phyloP scores from a whole-genome alignment of 139 green algal species.

The Tetratostichococcus sp. region DNA sequence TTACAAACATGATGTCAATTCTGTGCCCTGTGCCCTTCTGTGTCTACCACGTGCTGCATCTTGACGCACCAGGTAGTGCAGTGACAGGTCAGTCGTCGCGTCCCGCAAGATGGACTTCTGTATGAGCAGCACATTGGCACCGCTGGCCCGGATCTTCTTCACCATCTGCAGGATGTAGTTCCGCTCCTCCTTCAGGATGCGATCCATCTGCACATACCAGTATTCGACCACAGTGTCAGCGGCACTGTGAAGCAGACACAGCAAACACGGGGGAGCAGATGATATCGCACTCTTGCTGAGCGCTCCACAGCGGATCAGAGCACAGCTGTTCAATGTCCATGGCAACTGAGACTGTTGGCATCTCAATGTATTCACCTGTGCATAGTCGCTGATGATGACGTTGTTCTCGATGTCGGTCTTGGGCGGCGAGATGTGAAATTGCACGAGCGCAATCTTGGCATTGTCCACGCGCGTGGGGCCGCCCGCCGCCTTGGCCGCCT shows the following conservation, averaged over 20 bases:
- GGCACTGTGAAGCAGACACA: too few relatives aligned
- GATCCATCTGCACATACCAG: conserved; percentile 46
- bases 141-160: conserved; percentile 95
- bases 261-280: too few relatives aligned
- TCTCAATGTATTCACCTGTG: conserved; percentile 39
- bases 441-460: conserved; percentile 93
- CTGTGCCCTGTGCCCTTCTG: too few relatives aligned
- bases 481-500: conserved; percentile 79
- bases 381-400: conserved; percentile 83
- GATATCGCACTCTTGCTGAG: too few relatives aligned
- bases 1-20: too few relatives aligned
- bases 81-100: conserved; percentile 90
- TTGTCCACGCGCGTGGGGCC: conserved; percentile 90
- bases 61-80: conserved; percentile 99
- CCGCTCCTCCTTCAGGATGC: conserved; percentile 85
- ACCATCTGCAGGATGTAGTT: conserved; percentile 98
- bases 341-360: too few relatives aligned
- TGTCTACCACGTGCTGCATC: not conserved
- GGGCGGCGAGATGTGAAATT: conserved; percentile 93
- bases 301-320: too few relatives aligned
- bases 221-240: too few relatives aligned
- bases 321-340: too few relatives aligned
- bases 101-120: conserved; percentile 98
- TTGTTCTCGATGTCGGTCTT: conserved; percentile 99
- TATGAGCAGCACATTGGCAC: conserved; percentile 98